Conservation (phyloP, 495 filamentous ascomycete genomes). For the Penicillium psychrofluorescens region DNA sequence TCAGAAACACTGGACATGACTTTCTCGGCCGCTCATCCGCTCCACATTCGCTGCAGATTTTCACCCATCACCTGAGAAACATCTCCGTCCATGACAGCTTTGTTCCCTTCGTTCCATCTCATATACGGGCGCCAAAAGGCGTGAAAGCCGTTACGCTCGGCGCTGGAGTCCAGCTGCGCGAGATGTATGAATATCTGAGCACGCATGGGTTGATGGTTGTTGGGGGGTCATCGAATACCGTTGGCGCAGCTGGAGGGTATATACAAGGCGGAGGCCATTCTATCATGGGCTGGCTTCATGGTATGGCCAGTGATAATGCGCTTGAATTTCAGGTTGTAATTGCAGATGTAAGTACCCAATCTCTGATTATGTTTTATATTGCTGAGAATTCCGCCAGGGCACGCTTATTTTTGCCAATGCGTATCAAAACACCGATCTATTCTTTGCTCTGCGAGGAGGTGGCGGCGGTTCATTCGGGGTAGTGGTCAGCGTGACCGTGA, state of each 20-base stretch:
- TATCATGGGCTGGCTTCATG: constrained; percentile 26
- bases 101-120: constrained; percentile 5
- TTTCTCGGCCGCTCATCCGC: constrained; percentile 48
- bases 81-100: constrained; percentile 19
- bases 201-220: constrained; percentile 3
- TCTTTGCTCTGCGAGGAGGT: constrained; percentile 42
- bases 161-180: constrained; percentile 35
- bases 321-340: constrained; percentile 27
- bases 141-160: constrained; percentile 41
- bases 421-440: constrained; percentile 36
- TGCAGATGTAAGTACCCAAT: constrained; percentile 18
- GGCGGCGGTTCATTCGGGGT: constrained; percentile 46
- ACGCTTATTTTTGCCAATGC: constrained; percentile 28
- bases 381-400: constrained; percentile 22
- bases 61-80: constrained; percentile 44
- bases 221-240: constrained; percentile 12
- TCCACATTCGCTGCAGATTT: constrained; percentile 39
- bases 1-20: constrained; percentile 52
- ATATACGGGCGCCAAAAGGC: background rate
- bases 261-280: constrained; percentile 52
- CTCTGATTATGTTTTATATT: background rate
- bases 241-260: constrained; percentile 39
- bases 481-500: constrained; percentile 31
- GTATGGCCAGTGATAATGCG: constrained; percentile 27
- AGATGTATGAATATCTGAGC: constrained; percentile 34